phyloP scores from a whole-genome alignment of 2,329 filamentous ascomycete genomes.

The Neofusicoccum umdonicola region DNA sequence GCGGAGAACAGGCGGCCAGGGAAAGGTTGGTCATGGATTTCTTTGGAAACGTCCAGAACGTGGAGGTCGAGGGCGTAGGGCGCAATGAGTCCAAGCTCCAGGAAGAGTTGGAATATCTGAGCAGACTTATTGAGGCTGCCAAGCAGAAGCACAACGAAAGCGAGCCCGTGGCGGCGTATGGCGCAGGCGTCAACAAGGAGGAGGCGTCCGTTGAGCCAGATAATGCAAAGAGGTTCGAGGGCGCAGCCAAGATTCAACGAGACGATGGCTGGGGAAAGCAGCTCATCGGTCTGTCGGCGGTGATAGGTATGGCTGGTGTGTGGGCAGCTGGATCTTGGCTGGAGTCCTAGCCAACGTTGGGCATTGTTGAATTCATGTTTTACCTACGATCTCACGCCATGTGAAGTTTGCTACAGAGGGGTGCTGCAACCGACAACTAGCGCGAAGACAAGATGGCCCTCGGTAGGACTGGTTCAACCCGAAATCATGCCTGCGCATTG shows the following conservation, averaged over 20 bases:
- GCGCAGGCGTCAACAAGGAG: slow-evolving; percentile 23
- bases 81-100: slow-evolving; percentile 47
- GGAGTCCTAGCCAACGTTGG: slow-evolving; percentile 22
- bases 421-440: no score
- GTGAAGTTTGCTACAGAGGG: background rate
- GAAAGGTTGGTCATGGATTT: slow-evolving; percentile 89
- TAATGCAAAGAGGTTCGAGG: slow-evolving; percentile 27
- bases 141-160: slow-evolving; percentile 40
- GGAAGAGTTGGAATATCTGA: slow-evolving; percentile 76
- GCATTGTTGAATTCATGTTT: background rate
- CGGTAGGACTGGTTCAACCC: no score
- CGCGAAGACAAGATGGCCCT: no score
- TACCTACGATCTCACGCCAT: background rate
- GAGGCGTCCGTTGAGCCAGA: slow-evolving; percentile 16
- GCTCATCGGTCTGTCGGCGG: slow-evolving; percentile 36
- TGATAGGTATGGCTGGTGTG: slow-evolving; percentile 38
- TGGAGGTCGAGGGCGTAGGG: slow-evolving; percentile 71
- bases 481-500: no score
- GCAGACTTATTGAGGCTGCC: slow-evolving; percentile 56
- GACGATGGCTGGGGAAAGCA: slow-evolving; percentile 42
- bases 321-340: slow-evolving; percentile 43
- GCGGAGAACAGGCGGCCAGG: slow-evolving; percentile 73
- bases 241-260: slow-evolving; percentile 34
- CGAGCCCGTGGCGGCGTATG: slow-evolving; percentile 24
- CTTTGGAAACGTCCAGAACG: slow-evolving; percentile 96